These are phyloP conservation scores for Arachnomyces sp. DNA, from an alignment of 2,329 filamentous ascomycete species.

Conservation along the genomic window DNA sequence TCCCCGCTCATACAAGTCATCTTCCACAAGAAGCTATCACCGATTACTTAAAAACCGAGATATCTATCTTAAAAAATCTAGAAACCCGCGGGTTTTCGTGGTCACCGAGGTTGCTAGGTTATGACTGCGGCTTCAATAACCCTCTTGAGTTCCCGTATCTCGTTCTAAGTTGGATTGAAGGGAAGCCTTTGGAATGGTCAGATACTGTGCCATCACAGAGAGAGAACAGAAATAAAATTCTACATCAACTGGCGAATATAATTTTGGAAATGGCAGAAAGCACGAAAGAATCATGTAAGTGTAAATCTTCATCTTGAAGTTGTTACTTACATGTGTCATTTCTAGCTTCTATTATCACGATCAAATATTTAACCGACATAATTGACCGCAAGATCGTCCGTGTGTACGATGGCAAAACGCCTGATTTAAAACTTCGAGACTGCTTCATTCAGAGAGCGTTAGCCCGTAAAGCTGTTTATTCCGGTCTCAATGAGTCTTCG, in stretches of 20 bases:
- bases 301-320: too few relatives aligned
- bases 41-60: slow-evolving; percentile 1
- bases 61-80: slow-evolving; percentile 2
- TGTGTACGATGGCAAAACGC: too few relatives aligned
- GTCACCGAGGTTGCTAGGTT: slow-evolving; percentile 6
- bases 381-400: too few relatives aligned
- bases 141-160: slow-evolving; percentile 3
- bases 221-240: slow-evolving; percentile 2
- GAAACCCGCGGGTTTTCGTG: slow-evolving; percentile 5
- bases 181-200: slow-evolving; percentile 2
- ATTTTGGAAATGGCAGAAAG: not conserved
- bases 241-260: slow-evolving; percentile 3
- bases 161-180: slow-evolving; percentile 4
- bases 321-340: too few relatives aligned
- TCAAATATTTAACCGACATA: too few relatives aligned
- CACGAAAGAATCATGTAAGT: too few relatives aligned
- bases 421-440: too few relatives aligned
- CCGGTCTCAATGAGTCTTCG: too few relatives aligned
- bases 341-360: too few relatives aligned
- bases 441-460: too few relatives aligned
- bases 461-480: too few relatives aligned
- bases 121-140: slow-evolving; percentile 3
- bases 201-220: not conserved
- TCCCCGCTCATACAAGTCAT: slow-evolving; percentile 1
- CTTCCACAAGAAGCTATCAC: slow-evolving; percentile 1